These are phyloP conservation scores for Lyophyllum atratum DNA, from an alignment of 768 basidiomycete genomes.

Conservation along the genomic window DNA sequence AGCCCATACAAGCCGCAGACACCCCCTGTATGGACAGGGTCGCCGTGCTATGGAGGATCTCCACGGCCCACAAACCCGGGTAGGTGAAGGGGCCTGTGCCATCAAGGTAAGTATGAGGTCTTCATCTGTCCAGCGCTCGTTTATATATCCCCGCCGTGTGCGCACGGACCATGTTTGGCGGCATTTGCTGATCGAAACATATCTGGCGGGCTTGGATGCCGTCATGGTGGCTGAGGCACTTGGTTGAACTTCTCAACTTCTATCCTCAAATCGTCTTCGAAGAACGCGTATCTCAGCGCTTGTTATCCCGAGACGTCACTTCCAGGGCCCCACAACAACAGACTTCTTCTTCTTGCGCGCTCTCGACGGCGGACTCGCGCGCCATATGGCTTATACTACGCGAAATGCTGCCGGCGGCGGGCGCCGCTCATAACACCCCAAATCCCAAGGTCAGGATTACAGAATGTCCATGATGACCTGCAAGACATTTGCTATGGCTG, in stretches of 20 bases:
- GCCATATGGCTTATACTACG: no score
- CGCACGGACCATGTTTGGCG: constrained; percentile 40
- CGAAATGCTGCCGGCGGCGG: no score
- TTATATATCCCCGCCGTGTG: constrained; percentile 32
- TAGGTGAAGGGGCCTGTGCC: constrained; percentile 57
- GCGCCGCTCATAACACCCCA: no score
- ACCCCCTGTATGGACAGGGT: constrained; percentile 68
- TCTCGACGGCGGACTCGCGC: no score
- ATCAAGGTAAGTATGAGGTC: constrained; percentile 65
- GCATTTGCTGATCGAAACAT: neutral
- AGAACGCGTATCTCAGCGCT: neutral
- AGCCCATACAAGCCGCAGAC: constrained; percentile 53
- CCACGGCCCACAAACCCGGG: constrained; percentile 57
- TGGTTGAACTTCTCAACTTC: neutral
- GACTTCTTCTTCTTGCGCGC: neutral
- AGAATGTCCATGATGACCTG: neutral
- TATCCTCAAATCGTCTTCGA: neutral
- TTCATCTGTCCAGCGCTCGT: neutral
- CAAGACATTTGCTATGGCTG: no score
- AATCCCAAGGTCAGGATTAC: neutral
- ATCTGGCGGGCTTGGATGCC: neutral
- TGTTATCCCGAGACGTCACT: neutral
- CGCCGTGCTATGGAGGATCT: constrained; percentile 70
- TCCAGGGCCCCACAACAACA: neutral
- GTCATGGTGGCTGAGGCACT: neutral